phyloP scores from a whole-genome alignment of 2,329 filamentous ascomycete species.

The Blastomyces silverae region DNA sequence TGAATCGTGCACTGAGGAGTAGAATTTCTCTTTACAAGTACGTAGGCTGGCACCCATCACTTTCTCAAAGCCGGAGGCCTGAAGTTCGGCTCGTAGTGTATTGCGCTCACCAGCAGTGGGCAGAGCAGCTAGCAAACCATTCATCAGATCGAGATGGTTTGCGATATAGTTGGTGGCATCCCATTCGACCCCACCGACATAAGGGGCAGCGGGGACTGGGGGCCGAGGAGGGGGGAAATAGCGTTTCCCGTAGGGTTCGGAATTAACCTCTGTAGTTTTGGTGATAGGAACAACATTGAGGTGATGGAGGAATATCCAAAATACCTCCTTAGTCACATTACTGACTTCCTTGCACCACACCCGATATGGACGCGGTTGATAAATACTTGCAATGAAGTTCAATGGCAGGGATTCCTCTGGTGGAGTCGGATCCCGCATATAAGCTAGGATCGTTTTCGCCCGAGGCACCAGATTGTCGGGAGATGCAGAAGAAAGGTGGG shows the following conservation, averaged over 20 bases:
- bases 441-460: constrained; percentile 66
- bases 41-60: constrained; percentile 77
- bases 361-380: constrained; percentile 76
- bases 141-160: constrained; percentile 84
- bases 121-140: constrained; percentile 78
- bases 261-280: constrained; percentile 29
- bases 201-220: constrained; percentile 87
- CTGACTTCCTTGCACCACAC: constrained; percentile 90
- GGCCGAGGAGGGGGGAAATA: constrained; percentile 79
- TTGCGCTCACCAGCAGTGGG: constrained; percentile 66
- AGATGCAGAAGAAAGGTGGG: constrained; percentile 67
- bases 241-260: constrained; percentile 39
- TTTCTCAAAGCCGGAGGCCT: constrained; percentile 83
- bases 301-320: constrained; percentile 97
- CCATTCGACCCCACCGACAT: constrained; percentile 97
- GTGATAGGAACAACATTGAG: constrained; percentile 68
- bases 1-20: constrained; percentile 82
- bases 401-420: constrained; percentile 70
- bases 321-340: constrained; percentile 94
- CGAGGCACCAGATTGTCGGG: constrained; percentile 58
- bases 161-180: constrained; percentile 96
- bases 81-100: constrained; percentile 65
- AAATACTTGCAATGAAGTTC: constrained; percentile 84
- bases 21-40: constrained; percentile 97
- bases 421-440: constrained; percentile 71